Conservation (phyloP, 345 rosid species). For the Clarkia xantiana region DNA sequence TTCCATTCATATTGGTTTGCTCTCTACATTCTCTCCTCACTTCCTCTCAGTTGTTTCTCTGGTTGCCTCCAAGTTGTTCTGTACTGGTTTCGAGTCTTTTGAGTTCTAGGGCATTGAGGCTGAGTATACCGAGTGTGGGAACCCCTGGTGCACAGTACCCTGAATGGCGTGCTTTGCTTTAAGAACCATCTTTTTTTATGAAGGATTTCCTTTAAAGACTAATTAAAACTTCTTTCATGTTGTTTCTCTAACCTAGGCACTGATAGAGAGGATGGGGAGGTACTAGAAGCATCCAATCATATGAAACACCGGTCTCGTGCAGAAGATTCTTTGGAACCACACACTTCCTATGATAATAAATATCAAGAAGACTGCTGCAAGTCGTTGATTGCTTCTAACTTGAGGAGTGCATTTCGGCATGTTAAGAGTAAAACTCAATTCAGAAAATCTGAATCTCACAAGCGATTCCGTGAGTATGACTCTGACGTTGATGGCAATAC, state of each 20-base stretch:
- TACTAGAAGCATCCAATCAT: slow-evolving; percentile 19
- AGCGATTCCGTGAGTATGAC: slow-evolving; percentile 10
- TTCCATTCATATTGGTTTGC: no score
- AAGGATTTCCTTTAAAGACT: not conserved
- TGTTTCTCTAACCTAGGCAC: slow-evolving; percentile 16
- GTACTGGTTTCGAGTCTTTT: no score
- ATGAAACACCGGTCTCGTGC: not conserved
- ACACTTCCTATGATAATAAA: slow-evolving; percentile 5
- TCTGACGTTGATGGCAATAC: slow-evolving; percentile 8
- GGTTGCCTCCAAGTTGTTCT: no score
- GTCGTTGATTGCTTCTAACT: slow-evolving; percentile 24
- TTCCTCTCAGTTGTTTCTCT: no score
- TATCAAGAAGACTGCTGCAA: slow-evolving; percentile 11
- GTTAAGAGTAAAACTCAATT: slow-evolving; percentile 24
- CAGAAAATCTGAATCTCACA: slow-evolving; percentile 14
- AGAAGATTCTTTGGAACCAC: slow-evolving; percentile 3
- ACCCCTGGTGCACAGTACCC: no score
- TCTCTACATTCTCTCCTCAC: no score
- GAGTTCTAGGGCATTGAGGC: no score
- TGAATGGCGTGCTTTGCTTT: no score
- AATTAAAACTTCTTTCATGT: not conserved
- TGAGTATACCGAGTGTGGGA: no score
- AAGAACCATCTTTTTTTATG: no score
- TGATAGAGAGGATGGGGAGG: slow-evolving; percentile 23
- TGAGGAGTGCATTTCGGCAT: slow-evolving; percentile 44